Evolutionary conservation across 305 asterid genomes (phyloP).

Genomic region (Fraxinus paxiana): DNA sequence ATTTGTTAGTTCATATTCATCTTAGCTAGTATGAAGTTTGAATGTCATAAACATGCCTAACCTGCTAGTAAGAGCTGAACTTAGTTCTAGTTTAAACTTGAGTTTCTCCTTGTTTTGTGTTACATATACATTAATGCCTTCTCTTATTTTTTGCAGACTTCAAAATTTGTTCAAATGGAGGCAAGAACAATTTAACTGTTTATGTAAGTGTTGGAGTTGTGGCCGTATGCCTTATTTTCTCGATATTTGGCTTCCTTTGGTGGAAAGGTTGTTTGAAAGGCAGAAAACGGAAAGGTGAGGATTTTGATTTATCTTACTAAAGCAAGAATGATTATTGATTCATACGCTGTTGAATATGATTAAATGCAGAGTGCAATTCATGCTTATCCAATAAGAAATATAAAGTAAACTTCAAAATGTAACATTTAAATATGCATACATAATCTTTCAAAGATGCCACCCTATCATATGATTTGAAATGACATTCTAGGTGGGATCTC

Average conservation of each 20-base stretch:
- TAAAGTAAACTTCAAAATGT: background rate
- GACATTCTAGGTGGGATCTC: background rate
- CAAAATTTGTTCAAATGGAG: conserved; percentile 58
- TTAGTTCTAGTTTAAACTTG: background rate
- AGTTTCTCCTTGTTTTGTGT: background rate
- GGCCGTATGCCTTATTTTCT: conserved; percentile 30
- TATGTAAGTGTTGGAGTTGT: conserved; percentile 48
- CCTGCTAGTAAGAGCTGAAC: conserved; percentile 1
- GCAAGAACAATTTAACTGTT: conserved; percentile 45
- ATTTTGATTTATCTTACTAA: background rate
- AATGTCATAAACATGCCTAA: background rate
- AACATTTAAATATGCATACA: background rate
- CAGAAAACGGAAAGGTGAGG: conserved; percentile 50
- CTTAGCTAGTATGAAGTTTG: background rate
- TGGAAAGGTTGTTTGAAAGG: conserved; percentile 53
- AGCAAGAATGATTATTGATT: background rate
- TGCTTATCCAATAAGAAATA: background rate
- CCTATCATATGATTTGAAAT: background rate
- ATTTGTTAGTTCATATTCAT: background rate
- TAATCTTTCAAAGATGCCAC: background rate
- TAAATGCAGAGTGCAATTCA: background rate
- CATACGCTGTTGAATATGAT: background rate
- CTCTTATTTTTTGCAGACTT: conserved; percentile 44
- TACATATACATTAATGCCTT: background rate
- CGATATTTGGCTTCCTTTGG: conserved; percentile 50